Evolutionary conservation across 2,329 filamentous ascomycete species (phyloP).

Genomic region (Fusarium goolgardi): DNA sequence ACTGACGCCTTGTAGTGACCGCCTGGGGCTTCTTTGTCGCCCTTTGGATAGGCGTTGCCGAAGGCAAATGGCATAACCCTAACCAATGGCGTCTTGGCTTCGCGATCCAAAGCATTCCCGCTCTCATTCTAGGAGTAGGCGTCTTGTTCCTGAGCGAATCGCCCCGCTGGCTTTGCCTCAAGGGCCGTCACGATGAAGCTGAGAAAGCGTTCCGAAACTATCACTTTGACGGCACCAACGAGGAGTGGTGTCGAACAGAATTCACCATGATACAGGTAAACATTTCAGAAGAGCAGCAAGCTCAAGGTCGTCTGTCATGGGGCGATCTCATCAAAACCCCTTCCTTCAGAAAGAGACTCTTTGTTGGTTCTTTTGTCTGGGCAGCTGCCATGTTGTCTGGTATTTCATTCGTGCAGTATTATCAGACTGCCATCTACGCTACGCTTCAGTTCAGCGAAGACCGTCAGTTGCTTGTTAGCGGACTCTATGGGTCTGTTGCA

Average conservation of each 20-base stretch:
- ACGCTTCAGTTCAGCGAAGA: slow-evolving; percentile 54
- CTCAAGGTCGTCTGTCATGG: slow-evolving; percentile 49
- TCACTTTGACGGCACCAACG: slow-evolving; percentile 52
- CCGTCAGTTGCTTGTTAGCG: slow-evolving; percentile 54
- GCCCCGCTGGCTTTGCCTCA: slow-evolving; percentile 52
- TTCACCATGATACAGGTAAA: slow-evolving; percentile 52
- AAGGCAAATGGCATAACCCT: slow-evolving; percentile 53
- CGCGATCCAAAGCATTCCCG: slow-evolving; percentile 52
- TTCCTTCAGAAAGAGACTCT: slow-evolving; percentile 53
- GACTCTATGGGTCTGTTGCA: slow-evolving; percentile 54
- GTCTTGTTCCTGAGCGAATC: slow-evolving; percentile 54
- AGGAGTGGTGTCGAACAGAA: slow-evolving; percentile 53
- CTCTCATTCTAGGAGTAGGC: slow-evolving; percentile 50
- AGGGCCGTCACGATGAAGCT: slow-evolving; percentile 53
- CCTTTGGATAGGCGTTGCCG: slow-evolving; percentile 55
- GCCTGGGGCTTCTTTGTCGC: slow-evolving; percentile 57
- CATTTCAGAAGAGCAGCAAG: slow-evolving; percentile 51
- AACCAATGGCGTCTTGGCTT: slow-evolving; percentile 57
- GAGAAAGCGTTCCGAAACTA: slow-evolving; percentile 51
- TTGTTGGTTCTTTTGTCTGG: slow-evolving; percentile 56
- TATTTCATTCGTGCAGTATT: slow-evolving; percentile 58
- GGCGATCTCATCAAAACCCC: slow-evolving; percentile 49
- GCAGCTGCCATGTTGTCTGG: slow-evolving; percentile 56
- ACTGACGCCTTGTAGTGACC: slow-evolving; percentile 48
- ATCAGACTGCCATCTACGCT: slow-evolving; percentile 57